Base-by-base conservation (phyloP, 192 early-diverging fungal genomes). In the Entomortierella parvispora region DNA sequence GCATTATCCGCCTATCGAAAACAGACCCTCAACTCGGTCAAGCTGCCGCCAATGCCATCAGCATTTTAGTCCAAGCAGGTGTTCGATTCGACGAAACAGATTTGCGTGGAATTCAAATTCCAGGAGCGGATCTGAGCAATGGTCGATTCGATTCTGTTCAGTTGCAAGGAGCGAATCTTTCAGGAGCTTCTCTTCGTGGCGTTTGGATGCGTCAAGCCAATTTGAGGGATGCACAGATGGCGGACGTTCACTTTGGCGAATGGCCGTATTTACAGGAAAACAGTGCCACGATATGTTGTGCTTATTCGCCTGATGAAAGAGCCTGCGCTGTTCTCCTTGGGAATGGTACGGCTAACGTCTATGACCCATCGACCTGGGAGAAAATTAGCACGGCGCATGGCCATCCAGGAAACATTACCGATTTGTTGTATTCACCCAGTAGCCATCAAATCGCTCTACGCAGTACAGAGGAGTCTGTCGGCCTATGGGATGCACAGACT, bases 81-180 rank as follows among this genome's bases (percentile, higher is more conserved):
- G 12, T 62, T n/a, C 15, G 10, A 34, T 62, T 62, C 47, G 33
- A 62, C 47, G 59, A 46, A 9, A 46, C 46, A 20, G 59, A 62
- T 50, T 31, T 62, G 15, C 5, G 20, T 22, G 26, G 59, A 2
- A 32, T 62, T 31, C 45, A 28, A 4, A 62, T 62, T 62, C 59
- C 46, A 18, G 46, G 46, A 2, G 59, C 59, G 3, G 59, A 62
- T 34, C n/a, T 62, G 31, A 49, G 46, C 8, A 31, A 45, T 7
- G 58, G 58, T 8, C 28, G 11, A 4, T 55, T 55, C 34, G 53
- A 55, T 55, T 55, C 53, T 48, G 60, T 11, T 9, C 29, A 12
- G 17, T 20, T 63, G 3, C 14, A 50, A 52, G 61, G 47, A 42
- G 61, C 48, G 0, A 49, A 63, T 33, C 22, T 63, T 15, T 22